Evolutionary conservation across 176 grass and related monocot genomes (phyloP).

Genomic region (Zoysia pacifica): DNA sequence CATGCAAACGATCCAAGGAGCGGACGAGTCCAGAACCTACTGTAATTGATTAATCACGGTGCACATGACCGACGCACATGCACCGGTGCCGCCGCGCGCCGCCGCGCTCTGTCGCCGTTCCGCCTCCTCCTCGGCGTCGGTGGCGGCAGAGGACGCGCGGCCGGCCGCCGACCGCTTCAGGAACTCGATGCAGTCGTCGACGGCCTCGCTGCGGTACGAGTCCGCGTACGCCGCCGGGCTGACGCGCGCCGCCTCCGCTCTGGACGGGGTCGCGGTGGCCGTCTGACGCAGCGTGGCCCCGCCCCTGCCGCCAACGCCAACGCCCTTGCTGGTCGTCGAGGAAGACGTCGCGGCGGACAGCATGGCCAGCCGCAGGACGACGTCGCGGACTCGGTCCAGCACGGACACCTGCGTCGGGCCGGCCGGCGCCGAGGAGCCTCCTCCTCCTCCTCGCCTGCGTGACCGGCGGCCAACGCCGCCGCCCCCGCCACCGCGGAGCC

Average conservation of each 20-base stretch:
- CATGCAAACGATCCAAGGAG: background rate
- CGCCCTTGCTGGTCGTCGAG: background rate
- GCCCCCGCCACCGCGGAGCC: constrained; percentile 39
- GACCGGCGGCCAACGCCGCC: constrained; percentile 11
- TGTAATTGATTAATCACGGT: background rate
- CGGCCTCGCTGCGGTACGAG: constrained; percentile 80
- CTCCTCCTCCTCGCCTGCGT: background rate
- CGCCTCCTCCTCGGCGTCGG: background rate
- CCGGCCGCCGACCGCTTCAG: constrained; percentile 68
- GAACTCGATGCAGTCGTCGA: constrained; percentile 91
- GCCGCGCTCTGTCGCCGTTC: background rate
- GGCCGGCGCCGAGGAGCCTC: background rate
- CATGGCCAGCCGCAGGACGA: constrained; percentile 56
- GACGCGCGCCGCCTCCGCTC: constrained; percentile 25
- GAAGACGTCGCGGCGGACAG: constrained; percentile 41
- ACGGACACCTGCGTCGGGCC: constrained; percentile 34
- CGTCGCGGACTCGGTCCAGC: constrained; percentile 68
- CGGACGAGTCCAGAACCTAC: background rate
- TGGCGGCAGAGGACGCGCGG: background rate
- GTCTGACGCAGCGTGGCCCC: background rate
- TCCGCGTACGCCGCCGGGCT: constrained; percentile 49
- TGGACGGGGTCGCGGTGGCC: constrained; percentile 11
- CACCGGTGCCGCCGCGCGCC: constrained; percentile 2
- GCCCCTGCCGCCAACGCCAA: background rate
- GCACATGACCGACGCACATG: constrained; percentile 46